A percentile compares a stretch with the other conserved stretches of the same genome.
phyloP scores from a whole-genome alignment of 495 filamentous ascomycete genomes.

The Neurospora sp. region DNA sequence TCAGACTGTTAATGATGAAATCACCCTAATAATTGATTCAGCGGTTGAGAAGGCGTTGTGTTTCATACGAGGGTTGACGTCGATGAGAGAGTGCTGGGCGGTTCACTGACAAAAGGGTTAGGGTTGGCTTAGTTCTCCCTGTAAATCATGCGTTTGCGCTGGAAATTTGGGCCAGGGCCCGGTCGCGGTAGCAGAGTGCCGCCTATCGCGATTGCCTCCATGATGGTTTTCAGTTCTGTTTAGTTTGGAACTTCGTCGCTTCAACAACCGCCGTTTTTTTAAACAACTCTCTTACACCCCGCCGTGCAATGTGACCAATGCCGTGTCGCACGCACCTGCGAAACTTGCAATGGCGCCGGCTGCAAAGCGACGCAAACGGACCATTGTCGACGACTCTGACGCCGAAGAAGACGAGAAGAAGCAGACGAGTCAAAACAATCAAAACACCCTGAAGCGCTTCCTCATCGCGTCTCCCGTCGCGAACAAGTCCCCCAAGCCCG shows the following conservation, averaged over 20 bases:
- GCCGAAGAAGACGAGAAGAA: constrained; percentile 19
- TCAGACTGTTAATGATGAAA: not conserved
- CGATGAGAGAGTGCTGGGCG: not conserved
- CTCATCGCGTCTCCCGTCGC: constrained; percentile 32
- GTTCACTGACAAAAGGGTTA: not conserved
- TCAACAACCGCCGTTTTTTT: not conserved
- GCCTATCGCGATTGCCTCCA: not conserved
- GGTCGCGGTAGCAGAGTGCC: not conserved
- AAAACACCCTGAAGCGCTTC: constrained; percentile 33
- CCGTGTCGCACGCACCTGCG: not conserved
- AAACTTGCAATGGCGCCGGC: constrained; percentile 41
- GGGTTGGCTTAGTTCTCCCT: not conserved
- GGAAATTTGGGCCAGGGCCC: not conserved
- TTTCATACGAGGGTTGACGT: not conserved
- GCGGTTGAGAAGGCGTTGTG: not conserved
- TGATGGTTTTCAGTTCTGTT: not conserved
- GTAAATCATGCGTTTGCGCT: not conserved
- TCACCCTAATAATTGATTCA: not conserved
- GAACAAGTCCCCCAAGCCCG: constrained; percentile 4
- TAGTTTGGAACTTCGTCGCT: not conserved
- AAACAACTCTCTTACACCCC: not conserved
- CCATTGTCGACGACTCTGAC: constrained; percentile 29
- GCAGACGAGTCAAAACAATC: constrained; percentile 10
- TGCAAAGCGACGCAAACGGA: constrained; percentile 43
- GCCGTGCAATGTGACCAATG: constrained; percentile 16